phyloP scores from a whole-genome alignment of 148 eudicot genomes.

The Nepenthes mirabilis region DNA sequence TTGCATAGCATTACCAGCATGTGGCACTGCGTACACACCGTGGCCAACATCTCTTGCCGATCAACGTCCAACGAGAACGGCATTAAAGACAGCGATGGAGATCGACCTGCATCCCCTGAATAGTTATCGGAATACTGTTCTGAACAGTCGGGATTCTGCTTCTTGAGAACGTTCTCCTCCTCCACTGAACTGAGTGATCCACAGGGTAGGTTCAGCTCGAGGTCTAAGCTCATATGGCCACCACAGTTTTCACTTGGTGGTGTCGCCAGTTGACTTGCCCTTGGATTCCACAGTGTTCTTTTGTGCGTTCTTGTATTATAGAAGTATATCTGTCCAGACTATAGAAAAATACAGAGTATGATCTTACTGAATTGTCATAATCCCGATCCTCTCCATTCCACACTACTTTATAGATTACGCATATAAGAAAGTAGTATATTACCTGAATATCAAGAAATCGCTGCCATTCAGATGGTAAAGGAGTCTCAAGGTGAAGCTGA shows the following conservation, averaged over 20 bases:
- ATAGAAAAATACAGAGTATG: not conserved
- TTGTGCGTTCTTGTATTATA: constrained; percentile 40
- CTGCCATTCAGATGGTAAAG: constrained; percentile 38
- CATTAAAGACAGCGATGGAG: constrained; percentile 19
- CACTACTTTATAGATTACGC: not conserved
- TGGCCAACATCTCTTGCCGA: constrained; percentile 39
- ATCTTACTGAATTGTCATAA: not conserved
- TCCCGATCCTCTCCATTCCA: no score
- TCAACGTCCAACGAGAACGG: constrained; percentile 12
- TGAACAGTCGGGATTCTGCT: not conserved
- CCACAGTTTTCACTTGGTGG: constrained; percentile 5
- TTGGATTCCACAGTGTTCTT: constrained; percentile 35
- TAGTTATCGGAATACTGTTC: not conserved
- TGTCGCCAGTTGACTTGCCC: constrained; percentile 6
- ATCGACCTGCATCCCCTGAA: not conserved
- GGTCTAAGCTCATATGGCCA: constrained; percentile 37
- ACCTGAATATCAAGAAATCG: constrained; percentile 45
- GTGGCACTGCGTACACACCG: constrained; percentile 46
- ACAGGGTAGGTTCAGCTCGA: constrained; percentile 41
- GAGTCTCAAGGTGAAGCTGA: constrained; percentile 17
- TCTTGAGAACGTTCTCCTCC: not conserved
- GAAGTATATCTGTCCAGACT: constrained; percentile 9
- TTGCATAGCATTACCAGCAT: constrained; percentile 59
- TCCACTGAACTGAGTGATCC: constrained; percentile 10
- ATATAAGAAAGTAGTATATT: constrained; percentile 19